phyloP scores from a whole-genome alignment of 129 eudicot genomes.

The Daucus carota region DNA sequence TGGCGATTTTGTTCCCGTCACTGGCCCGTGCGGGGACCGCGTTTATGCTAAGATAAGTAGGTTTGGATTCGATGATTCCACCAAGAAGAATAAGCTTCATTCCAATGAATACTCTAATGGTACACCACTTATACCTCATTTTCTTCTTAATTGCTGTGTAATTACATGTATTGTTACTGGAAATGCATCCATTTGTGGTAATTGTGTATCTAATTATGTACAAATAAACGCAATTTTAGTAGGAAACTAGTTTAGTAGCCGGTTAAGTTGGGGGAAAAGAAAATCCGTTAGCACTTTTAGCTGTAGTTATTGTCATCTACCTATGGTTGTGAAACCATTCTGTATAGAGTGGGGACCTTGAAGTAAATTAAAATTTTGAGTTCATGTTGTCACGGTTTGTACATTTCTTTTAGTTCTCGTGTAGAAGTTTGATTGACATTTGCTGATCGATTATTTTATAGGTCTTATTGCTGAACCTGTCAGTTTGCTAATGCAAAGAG shows the following conservation, averaged over 20 bases:
- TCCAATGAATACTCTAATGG: constrained; percentile 37
- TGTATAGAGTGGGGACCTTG: neutral
- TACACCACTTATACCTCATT: constrained; percentile 10
- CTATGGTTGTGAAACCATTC: neutral
- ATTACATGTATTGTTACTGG: neutral
- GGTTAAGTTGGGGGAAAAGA: neutral
- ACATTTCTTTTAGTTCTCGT: constrained; percentile 1
- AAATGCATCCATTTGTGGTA: neutral
- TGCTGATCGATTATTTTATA: constrained; percentile 16
- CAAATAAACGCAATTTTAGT: neutral
- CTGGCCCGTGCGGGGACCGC: constrained; percentile 80
- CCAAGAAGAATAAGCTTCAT: constrained; percentile 25
- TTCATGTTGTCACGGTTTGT: neutral
- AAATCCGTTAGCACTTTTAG: too few relatives aligned
- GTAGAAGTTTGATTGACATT: neutral
- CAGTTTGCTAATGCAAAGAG: constrained; percentile 51
- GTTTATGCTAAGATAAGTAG: constrained; percentile 68
- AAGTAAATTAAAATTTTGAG: neutral
- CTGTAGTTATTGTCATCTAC: neutral
- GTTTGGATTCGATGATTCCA: constrained; percentile 21
- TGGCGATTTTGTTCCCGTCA: constrained; percentile 85
- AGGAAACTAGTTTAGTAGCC: neutral
- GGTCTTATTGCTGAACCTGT: constrained; percentile 68
- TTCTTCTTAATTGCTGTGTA: neutral
- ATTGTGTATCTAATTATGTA: neutral